Percentiles rank a stretch among this genome's conserved stretches.
Evolutionary conservation across 2,329 filamentous ascomycete species (phyloP).

Genomic region (Sarocladium kiliense): DNA sequence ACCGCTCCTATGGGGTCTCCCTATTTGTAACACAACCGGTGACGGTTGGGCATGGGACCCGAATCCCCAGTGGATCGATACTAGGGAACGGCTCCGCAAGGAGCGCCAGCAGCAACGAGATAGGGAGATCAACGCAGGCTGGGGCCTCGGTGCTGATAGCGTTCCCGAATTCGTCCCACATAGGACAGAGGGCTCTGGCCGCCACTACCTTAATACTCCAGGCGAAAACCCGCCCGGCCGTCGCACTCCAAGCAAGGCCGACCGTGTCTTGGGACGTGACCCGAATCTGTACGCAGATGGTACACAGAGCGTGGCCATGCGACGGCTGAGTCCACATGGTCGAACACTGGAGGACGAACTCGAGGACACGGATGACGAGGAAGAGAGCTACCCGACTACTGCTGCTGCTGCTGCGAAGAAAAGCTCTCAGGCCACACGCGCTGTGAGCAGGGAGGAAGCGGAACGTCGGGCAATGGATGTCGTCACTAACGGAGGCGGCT

Average conservation of each 20-base stretch:
- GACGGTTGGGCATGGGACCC: constrained; percentile 96
- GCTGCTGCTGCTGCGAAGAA: constrained; percentile 25
- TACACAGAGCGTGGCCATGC: constrained; percentile 38
- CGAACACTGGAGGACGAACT: constrained; percentile 38
- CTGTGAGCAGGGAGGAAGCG: constrained; percentile 32
- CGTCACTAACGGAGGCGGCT: constrained; percentile 31
- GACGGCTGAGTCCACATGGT: constrained; percentile 41
- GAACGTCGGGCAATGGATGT: constrained; percentile 42
- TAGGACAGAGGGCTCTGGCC: constrained; percentile 16
- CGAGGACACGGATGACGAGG: constrained; percentile 33
- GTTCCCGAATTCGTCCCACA: constrained; percentile 1
- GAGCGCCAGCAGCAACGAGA: constrained; percentile 56
- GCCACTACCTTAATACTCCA: constrained; percentile 19
- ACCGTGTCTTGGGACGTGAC: constrained; percentile 52
- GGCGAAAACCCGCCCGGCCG: constrained; percentile 20
- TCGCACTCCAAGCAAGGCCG: constrained; percentile 48
- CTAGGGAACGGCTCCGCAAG: constrained; percentile 55
- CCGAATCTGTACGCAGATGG: constrained; percentile 50
- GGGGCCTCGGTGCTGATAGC: constrained; percentile 42
- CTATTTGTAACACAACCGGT: constrained; percentile 78
- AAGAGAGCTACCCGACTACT: constrained; percentile 21
- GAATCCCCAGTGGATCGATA: constrained; percentile 70
- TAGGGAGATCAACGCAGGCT: constrained; percentile 62
- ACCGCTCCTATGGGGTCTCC: constrained; percentile 70
- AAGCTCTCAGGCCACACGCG: not conserved